These are phyloP conservation scores for Oryza longistaminata DNA, from an alignment of 176 grass and related monocot species.

Conservation along the genomic window DNA sequence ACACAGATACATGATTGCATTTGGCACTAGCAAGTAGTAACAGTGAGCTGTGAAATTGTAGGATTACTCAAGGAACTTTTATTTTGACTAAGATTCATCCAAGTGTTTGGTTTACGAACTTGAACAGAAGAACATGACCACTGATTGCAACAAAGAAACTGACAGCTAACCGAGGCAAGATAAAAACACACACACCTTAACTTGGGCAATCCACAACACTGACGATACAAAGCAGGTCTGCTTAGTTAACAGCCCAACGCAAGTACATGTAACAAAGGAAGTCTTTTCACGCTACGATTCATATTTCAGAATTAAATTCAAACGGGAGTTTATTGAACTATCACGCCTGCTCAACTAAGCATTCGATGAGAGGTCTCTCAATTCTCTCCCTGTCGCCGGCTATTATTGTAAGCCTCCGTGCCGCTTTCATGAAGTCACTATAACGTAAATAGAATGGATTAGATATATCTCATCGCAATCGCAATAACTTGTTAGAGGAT, in stretches of 20 bases:
- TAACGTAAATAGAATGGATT: constrained; percentile 6
- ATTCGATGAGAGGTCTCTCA: constrained; percentile 42
- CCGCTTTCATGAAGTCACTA: constrained; percentile 76
- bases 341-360: constrained; percentile 42
- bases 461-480: not conserved
- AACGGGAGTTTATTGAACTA: not conserved
- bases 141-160: not conserved
- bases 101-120: not conserved
- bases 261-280: constrained; percentile 24
- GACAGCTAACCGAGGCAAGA: not conserved
- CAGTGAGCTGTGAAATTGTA: not conserved
- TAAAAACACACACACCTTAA: not conserved
- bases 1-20: too few species aligned
- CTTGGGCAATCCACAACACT: constrained; percentile 16
- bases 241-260: constrained; percentile 3
- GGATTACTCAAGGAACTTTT: not conserved
- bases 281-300: constrained; percentile 20
- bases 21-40: too few species aligned
- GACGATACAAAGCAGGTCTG: not conserved
- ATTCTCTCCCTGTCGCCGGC: constrained; percentile 32
- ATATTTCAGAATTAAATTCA: constrained; percentile 11
- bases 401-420: constrained; percentile 71
- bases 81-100: not conserved
- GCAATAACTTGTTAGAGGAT: not conserved
- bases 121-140: not conserved